Conservation (phyloP, 1,284 basidiomycete genomes). For the Microbotryum saponariae region DNA sequence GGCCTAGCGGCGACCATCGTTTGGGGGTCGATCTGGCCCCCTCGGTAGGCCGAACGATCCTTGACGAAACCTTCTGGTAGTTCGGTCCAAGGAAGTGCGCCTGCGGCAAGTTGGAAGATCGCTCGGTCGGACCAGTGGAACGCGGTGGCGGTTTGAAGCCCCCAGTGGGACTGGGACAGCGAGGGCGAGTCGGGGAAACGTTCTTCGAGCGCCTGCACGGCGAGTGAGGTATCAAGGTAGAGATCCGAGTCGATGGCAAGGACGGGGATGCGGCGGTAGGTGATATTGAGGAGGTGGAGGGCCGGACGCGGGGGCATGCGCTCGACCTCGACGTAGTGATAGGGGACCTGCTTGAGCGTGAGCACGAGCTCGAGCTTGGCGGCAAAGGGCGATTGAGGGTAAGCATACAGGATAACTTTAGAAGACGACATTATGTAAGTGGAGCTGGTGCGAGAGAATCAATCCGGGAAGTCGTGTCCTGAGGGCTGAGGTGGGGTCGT, state of each 20-base stretch:
- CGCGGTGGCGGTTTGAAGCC: constrained; percentile 5
- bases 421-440: neutral
- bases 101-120: constrained; percentile 6
- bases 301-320: constrained; percentile 21
- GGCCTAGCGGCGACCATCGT: constrained; percentile 4
- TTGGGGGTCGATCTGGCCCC: constrained; percentile 2
- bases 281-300: constrained; percentile 12
- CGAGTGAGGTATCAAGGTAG: constrained; percentile 18
- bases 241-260: constrained; percentile 17
- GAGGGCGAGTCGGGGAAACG: constrained; percentile 10
- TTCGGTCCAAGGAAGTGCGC: constrained; percentile 14
- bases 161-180: constrained; percentile 1
- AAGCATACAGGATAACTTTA: neutral
- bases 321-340: constrained; percentile 9
- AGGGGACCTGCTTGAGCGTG: constrained; percentile 7
- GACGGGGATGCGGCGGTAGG: constrained; percentile 21
- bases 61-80: constrained; percentile 18
- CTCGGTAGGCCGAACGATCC: constrained; percentile 9
- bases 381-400: constrained; percentile 11
- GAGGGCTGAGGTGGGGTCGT: too few relatives aligned
- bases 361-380: constrained; percentile 10
- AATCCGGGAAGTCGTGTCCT: too few relatives aligned
- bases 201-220: constrained; percentile 14
- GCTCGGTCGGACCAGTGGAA: constrained; percentile 17
- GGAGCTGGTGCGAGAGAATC: too few relatives aligned